These are phyloP conservation scores for Rostrohypoxylon terebratum DNA, from an alignment of 495 filamentous ascomycete species.

Conservation along the genomic window DNA sequence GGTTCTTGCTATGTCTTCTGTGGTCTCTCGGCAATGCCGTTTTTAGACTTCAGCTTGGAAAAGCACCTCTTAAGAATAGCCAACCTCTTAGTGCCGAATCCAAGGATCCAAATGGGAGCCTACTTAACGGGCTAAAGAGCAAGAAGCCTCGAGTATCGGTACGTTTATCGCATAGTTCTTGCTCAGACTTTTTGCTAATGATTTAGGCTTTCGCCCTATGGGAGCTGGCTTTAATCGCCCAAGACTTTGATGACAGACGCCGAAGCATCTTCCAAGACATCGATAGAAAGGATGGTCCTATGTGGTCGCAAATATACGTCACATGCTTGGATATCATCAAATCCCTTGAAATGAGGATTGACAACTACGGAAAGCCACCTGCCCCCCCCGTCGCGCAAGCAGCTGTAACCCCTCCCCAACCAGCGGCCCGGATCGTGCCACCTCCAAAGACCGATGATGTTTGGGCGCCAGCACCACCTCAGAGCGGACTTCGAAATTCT, in stretches of 20 bases:
- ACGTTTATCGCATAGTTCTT: constrained; percentile 5
- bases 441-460: constrained; percentile 57
- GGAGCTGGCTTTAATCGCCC: constrained; percentile 85
- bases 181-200: constrained; percentile 38
- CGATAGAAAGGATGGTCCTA: constrained; percentile 79
- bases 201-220: constrained; percentile 84
- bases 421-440: constrained; percentile 41
- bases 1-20: constrained; percentile 72
- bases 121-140: constrained; percentile 83
- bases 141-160: constrained; percentile 70
- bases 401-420: constrained; percentile 43
- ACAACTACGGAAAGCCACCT: constrained; percentile 65
- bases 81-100: constrained; percentile 86
- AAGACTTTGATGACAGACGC: constrained; percentile 76
- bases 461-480: constrained; percentile 25
- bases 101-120: constrained; percentile 90
- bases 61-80: constrained; percentile 82
- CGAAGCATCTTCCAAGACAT: constrained; percentile 90
- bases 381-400: constrained; percentile 47
- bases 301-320: constrained; percentile 81
- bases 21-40: constrained; percentile 81
- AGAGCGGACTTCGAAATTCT: constrained; percentile 25
- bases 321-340: constrained; percentile 75
- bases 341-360: constrained; percentile 72
- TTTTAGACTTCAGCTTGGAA: constrained; percentile 81